These are phyloP conservation scores for Porpolomopsis calyptriformis DNA, from an alignment of 768 basidiomycete genomes.

Conservation along the genomic window DNA sequence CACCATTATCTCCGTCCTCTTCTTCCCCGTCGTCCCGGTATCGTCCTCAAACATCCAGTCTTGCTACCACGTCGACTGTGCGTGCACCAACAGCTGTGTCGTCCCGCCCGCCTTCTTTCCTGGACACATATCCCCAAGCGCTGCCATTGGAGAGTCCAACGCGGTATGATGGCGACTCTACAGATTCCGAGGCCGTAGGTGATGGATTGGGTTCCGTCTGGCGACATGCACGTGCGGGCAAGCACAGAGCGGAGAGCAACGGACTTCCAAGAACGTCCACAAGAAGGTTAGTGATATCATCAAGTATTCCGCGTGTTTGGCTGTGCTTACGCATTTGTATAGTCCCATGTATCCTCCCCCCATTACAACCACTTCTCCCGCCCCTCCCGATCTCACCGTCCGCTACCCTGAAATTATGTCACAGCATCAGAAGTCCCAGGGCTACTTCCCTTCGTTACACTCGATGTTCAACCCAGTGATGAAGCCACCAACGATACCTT, in stretches of 20 bases:
- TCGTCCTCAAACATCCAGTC: neutral
- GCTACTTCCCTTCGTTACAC: constrained; percentile 65
- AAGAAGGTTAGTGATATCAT: constrained; percentile 24
- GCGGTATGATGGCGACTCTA: constrained; percentile 37
- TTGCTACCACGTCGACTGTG: constrained; percentile 14
- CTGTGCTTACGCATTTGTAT: neutral
- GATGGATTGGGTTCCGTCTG: constrained; percentile 14
- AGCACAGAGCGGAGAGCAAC: constrained; percentile 13
- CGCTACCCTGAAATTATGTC: constrained; percentile 70
- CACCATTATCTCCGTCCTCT: constrained; percentile 13
- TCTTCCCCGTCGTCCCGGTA: constrained; percentile 8
- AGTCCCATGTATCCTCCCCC: constrained; percentile 32
- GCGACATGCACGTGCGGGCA: constrained; percentile 12
- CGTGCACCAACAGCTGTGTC: constrained; percentile 20
- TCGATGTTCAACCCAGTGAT: constrained; percentile 51
- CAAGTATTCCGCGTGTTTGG: neutral
- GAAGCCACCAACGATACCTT: constrained; percentile 24
- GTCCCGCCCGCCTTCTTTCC: constrained; percentile 28
- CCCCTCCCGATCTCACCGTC: constrained; percentile 35
- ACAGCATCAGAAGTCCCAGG: constrained; percentile 65
- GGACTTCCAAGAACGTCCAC: constrained; percentile 21
- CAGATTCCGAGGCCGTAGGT: constrained; percentile 34
- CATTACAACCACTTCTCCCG: constrained; percentile 64
- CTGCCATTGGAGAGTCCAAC: constrained; percentile 62
- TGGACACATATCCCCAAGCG: constrained; percentile 22